Percentiles rank a stretch among this genome's conserved stretches.
phyloP scores from a whole-genome alignment of 305 asterid species.

The Caryopteris hybrid region DNA sequence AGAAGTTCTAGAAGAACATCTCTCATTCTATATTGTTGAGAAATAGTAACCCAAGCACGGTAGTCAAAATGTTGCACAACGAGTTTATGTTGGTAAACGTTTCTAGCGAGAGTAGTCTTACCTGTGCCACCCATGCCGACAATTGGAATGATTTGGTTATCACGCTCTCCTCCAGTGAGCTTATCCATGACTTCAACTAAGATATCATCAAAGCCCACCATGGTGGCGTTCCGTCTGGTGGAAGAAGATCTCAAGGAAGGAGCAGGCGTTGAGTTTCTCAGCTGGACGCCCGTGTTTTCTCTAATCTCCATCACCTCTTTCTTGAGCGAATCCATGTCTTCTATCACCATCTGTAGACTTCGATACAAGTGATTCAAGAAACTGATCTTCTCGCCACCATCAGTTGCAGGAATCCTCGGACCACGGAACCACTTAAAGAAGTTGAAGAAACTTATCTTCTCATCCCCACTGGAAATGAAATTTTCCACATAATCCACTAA shows the following conservation, averaged over 20 bases:
- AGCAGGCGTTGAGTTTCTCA: background rate
- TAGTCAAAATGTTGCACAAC: background rate
- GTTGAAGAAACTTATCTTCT: too few species aligned
- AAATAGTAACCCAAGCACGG: slow-evolving; percentile 8
- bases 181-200: background rate
- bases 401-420: background rate
- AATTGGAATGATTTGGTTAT: background rate
- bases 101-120: slow-evolving; percentile 13
- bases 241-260: background rate
- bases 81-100: background rate
- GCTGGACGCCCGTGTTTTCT: background rate
- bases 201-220: background rate
- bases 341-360: background rate
- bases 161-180: background rate
- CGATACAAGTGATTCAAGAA: background rate
- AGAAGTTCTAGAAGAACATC: background rate
- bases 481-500: background rate
- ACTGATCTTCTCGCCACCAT: background rate
- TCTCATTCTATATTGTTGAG: background rate
- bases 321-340: background rate
- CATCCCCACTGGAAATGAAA: too few species aligned
- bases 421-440: too few species aligned
- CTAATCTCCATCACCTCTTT: background rate
- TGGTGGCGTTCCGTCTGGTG: background rate
- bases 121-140: slow-evolving; percentile 19